Percentiles rank a stretch among this genome's conserved stretches.
These are phyloP conservation scores for Suillus paluster DNA, from an alignment of 768 basidiomycete species.

Conservation along the genomic window DNA sequence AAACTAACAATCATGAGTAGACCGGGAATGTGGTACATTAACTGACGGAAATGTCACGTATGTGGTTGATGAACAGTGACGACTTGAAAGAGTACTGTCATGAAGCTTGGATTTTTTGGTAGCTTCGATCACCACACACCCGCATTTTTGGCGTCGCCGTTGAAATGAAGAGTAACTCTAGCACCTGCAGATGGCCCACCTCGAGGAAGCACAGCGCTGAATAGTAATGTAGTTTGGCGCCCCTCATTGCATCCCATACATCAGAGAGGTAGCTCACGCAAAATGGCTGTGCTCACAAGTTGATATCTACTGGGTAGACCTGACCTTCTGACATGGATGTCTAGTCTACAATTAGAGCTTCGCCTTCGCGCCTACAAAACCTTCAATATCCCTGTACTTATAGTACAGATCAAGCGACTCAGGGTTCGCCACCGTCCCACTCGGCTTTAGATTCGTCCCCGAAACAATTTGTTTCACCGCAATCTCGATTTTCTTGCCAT, in stretches of 20 bases:
- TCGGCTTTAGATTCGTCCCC: slow-evolving; percentile 65
- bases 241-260: background rate
- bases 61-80: too few species aligned
- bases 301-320: background rate
- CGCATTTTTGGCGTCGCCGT: background rate
- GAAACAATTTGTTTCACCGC: slow-evolving; percentile 80
- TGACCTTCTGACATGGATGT: background rate
- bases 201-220: background rate
- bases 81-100: too few species aligned
- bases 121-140: too few species aligned
- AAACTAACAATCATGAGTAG: background rate
- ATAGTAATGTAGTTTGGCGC: background rate
- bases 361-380: slow-evolving; percentile 18
- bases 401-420: slow-evolving; percentile 68
- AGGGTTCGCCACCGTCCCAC: slow-evolving; percentile 77
- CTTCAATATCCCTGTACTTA: slow-evolving; percentile 59
- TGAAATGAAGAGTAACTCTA: background rate
- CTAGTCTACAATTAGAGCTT: slow-evolving; percentile 19
- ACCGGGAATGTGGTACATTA: background rate
- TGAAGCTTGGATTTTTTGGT: too few species aligned
- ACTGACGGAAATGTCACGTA: background rate
- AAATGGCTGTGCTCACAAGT: slow-evolving; percentile 1
- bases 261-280: background rate
- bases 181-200: background rate
- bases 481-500: slow-evolving; percentile 81